Percentiles rank a stretch among this genome's conserved stretches.
Conservation (phyloP, 306 rosid species). For the Glycine latifolia region DNA sequence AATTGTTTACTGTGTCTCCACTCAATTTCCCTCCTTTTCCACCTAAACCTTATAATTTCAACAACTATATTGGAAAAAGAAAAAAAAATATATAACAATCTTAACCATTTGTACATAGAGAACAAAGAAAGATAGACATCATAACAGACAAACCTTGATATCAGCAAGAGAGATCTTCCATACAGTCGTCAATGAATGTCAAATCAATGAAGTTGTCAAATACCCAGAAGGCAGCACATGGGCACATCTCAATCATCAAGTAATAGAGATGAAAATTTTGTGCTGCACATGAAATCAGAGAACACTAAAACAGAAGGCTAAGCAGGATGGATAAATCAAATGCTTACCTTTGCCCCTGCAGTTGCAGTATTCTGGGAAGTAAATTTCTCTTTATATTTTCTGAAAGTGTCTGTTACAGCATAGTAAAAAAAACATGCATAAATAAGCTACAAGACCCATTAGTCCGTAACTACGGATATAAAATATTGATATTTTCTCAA, state of each 20-base stretch:
- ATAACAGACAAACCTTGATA: constrained; percentile 69
- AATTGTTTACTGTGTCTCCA: not conserved
- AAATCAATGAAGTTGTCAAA: constrained; percentile 37
- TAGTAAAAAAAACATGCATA: constrained; percentile 6
- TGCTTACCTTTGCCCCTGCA: constrained; percentile 66
- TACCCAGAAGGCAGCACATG: constrained; percentile 20
- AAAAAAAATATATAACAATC: constrained; percentile 2
- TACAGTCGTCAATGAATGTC: constrained; percentile 46
- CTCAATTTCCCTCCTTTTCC: not conserved
- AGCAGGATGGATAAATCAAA: constrained; percentile 21
- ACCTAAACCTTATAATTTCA: constrained; percentile 22
- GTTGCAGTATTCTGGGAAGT: constrained; percentile 65
- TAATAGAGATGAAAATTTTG: constrained; percentile 19
- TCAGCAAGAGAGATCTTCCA: constrained; percentile 73
- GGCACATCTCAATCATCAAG: constrained; percentile 8
- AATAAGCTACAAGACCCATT: constrained; percentile 27
- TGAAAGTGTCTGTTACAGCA: constrained; percentile 70
- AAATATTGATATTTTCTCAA: too few species aligned
- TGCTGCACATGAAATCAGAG: not conserved
- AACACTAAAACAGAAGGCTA: constrained; percentile 20
- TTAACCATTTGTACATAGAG: constrained; percentile 4
- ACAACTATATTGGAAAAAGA: not conserved
- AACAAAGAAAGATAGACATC: not conserved
- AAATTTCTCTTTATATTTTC: constrained; percentile 81
- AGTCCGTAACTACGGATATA: too few species aligned